Evolutionary conservation across 2,329 filamentous ascomycete genomes (phyloP).

Genomic region (Trichoderma polysporum): DNA sequence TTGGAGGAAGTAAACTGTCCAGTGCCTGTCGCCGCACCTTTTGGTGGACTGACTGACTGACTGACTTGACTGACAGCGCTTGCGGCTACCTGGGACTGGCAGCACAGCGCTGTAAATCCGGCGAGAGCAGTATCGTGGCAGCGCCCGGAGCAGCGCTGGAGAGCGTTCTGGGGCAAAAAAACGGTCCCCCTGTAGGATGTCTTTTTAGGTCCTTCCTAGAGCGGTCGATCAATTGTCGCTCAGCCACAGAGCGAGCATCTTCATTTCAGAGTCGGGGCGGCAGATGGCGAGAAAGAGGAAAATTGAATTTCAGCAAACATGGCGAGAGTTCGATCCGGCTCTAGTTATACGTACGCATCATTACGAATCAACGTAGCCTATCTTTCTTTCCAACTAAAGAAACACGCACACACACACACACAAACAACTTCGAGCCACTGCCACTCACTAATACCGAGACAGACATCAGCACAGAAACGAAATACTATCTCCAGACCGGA

Average conservation of each 20-base stretch:
- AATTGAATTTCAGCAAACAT: neutral
- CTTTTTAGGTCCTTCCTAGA: neutral
- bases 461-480: neutral
- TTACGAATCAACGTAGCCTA: neutral
- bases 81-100: neutral
- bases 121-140: neutral
- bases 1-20: neutral
- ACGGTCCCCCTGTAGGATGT: neutral
- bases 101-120: neutral
- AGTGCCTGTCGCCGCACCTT: neutral
- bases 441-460: too few species aligned
- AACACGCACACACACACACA: too few species aligned
- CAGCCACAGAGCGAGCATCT: neutral
- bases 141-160: neutral
- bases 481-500: conserved; percentile 10
- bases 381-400: too few species aligned
- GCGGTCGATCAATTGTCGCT: neutral
- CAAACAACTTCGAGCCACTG: neutral
- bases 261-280: neutral
- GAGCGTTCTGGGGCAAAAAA: neutral
- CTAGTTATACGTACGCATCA: neutral
- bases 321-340: neutral
- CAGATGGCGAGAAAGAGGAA: neutral
- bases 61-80: too few species aligned
- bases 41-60: neutral